Percentiles rank a stretch among this genome's conserved stretches.
phyloP scores from a whole-genome alignment of 2,329 filamentous ascomycete species.

The Parafenestella ontariensis region DNA sequence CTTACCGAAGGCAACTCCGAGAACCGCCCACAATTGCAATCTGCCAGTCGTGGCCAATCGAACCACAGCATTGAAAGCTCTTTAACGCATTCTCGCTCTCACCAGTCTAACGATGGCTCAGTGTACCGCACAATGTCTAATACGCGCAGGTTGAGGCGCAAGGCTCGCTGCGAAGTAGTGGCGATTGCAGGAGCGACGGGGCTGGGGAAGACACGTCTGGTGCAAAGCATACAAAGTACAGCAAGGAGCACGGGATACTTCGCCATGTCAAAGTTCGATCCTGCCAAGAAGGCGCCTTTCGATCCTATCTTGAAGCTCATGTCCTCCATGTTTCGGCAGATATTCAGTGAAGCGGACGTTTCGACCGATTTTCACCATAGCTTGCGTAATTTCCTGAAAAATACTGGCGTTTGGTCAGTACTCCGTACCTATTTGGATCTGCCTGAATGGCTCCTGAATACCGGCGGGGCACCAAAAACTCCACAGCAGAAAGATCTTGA shows the following conservation, averaged over 20 bases:
- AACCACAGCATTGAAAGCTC: constrained; percentile 43
- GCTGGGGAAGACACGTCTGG: constrained; percentile 66
- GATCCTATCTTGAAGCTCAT: constrained; percentile 68
- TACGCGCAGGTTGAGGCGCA: constrained; percentile 54
- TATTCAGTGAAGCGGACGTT: constrained; percentile 70
- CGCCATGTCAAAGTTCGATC: constrained; percentile 66
- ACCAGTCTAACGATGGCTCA: constrained; percentile 35
- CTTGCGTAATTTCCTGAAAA: constrained; percentile 61
- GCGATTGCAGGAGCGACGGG: constrained; percentile 64
- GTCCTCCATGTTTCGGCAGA: constrained; percentile 67
- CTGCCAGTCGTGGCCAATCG: constrained; percentile 29
- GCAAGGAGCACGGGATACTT: constrained; percentile 67
- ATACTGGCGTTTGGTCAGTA: constrained; percentile 61
- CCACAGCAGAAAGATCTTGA: constrained; percentile 34
- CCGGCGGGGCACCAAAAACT: constrained; percentile 28
- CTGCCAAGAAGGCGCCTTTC: constrained; percentile 65
- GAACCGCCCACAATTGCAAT: constrained; percentile 27
- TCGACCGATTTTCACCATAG: constrained; percentile 67
- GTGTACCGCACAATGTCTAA: constrained; percentile 40
- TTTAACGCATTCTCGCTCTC: constrained; percentile 31
- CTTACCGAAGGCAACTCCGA: constrained; percentile 30
- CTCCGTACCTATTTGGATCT: constrained; percentile 66
- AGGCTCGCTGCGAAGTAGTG: constrained; percentile 66
- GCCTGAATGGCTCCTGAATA: constrained; percentile 68
- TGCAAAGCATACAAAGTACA: constrained; percentile 63